Conservation (phyloP, 1,139 yeast genomes). For the Geotrichum carabidarum region DNA sequence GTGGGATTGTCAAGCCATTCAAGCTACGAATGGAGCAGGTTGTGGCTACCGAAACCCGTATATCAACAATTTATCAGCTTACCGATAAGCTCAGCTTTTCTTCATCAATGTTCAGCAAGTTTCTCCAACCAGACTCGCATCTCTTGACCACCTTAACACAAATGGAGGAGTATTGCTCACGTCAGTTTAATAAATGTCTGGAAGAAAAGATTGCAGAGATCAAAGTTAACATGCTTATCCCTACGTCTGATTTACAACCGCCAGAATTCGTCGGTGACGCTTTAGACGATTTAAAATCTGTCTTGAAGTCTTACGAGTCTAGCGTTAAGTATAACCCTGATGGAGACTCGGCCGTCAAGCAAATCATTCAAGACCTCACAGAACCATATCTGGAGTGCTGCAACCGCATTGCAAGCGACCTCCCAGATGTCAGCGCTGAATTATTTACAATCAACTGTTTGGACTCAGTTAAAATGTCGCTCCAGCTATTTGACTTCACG, state of each 20-base stretch:
- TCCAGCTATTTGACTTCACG: slow-evolving; percentile 34
- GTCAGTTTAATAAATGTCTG: slow-evolving; percentile 34
- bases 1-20: slow-evolving; percentile 48
- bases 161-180: slow-evolving; percentile 28
- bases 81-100: slow-evolving; percentile 64
- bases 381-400: slow-evolving; percentile 38
- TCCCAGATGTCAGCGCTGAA: slow-evolving; percentile 28
- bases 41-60: slow-evolving; percentile 58
- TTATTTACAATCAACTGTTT: slow-evolving; percentile 38
- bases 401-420: slow-evolving; percentile 30
- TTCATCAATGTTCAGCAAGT: slow-evolving; percentile 59
- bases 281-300: slow-evolving; percentile 34
- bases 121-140: slow-evolving; percentile 25
- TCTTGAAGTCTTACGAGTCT: slow-evolving; percentile 36
- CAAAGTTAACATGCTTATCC: slow-evolving; percentile 21
- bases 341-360: slow-evolving; percentile 29
- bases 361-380: slow-evolving; percentile 33
- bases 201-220: slow-evolving; percentile 27
- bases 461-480: slow-evolving; percentile 33
- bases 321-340: slow-evolving; percentile 30
- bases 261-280: slow-evolving; percentile 38
- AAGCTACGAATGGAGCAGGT: slow-evolving; percentile 58
- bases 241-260: slow-evolving; percentile 32
- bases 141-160: slow-evolving; percentile 28
- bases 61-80: slow-evolving; percentile 53